phyloP scores from a whole-genome alignment of 257 asterid genomes.

The Apocynum venetum region DNA sequence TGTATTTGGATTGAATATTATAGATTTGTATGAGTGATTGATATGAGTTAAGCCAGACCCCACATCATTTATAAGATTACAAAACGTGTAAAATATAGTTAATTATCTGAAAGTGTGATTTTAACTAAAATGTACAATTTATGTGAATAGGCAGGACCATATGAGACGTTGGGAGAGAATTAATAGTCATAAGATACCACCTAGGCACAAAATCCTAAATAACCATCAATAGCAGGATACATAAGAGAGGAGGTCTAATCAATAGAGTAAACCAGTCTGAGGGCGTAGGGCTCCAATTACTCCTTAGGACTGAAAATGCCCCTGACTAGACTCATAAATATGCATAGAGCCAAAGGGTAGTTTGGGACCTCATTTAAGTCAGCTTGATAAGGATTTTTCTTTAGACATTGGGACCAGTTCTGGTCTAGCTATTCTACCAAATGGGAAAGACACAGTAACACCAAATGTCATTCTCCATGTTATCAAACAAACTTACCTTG shows the following conservation, averaged over 20 bases:
- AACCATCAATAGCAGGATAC: background rate
- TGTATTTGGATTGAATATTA: no score
- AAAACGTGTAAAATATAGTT: no score
- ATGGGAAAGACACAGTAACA: background rate
- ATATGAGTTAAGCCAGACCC: no score
- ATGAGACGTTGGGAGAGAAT: background rate
- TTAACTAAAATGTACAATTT: no score
- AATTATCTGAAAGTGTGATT: no score
- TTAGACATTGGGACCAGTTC: background rate
- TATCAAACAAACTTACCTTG: background rate
- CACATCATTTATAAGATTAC: no score
- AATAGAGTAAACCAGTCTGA: background rate
- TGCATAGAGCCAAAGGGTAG: background rate
- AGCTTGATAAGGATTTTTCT: background rate
- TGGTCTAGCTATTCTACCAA: background rate
- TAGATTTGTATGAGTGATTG: no score
- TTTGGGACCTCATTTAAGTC: background rate
- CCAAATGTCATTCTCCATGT: background rate
- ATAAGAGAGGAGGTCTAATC: background rate
- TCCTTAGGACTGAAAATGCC: background rate
- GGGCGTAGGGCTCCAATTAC: background rate
- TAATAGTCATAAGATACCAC: background rate
- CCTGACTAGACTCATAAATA: background rate
- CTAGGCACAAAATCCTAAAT: background rate
- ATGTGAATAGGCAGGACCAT: no score